A percentile compares a stretch with the other conserved stretches of the same genome.
Evolutionary conservation across 768 basidiomycete genomes (phyloP).

Genomic region (Pleurotus giganteus): DNA sequence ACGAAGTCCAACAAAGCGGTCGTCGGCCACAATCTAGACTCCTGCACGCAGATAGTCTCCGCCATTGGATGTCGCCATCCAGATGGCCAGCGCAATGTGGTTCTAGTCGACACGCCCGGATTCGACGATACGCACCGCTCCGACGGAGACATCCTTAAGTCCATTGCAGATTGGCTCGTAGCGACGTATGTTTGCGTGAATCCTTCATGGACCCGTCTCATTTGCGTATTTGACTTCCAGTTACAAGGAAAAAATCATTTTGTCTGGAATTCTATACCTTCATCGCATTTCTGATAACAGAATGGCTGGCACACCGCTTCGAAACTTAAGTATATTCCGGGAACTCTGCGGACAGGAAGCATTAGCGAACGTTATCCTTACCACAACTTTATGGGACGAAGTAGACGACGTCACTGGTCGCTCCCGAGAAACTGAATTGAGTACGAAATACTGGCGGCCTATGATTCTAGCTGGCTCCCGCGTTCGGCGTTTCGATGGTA

Average conservation of each 20-base stretch:
- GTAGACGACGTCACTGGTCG: neutral
- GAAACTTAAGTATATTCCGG: constrained; percentile 46
- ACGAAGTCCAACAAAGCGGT: constrained; percentile 14
- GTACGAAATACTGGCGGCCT: constrained; percentile 1
- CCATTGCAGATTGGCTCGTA: constrained; percentile 25
- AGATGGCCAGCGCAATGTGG: constrained; percentile 11
- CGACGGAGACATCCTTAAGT: constrained; percentile 22
- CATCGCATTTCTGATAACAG: constrained; percentile 41
- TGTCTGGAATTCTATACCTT: constrained; percentile 41
- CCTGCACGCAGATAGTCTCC: constrained; percentile 21
- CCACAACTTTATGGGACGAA: constrained; percentile 5
- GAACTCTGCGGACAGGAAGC: constrained; percentile 39
- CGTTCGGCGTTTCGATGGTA: neutral
- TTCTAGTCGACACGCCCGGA: constrained; percentile 30
- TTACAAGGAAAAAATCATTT: constrained; percentile 24
- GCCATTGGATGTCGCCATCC: constrained; percentile 17
- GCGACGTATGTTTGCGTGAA: constrained; percentile 19
- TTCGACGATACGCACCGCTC: constrained; percentile 23
- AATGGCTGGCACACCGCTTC: constrained; percentile 38
- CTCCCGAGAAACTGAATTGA: neutral
- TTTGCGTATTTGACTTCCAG: constrained; percentile 16
- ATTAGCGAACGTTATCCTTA: constrained; percentile 7
- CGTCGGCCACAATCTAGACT: constrained; percentile 20
- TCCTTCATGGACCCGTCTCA: neutral
- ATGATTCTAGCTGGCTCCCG: constrained; percentile 6